Evolutionary conservation across 768 basidiomycete genomes (phyloP).

Genomic region (Pleurotus salmoneostramineus): DNA sequence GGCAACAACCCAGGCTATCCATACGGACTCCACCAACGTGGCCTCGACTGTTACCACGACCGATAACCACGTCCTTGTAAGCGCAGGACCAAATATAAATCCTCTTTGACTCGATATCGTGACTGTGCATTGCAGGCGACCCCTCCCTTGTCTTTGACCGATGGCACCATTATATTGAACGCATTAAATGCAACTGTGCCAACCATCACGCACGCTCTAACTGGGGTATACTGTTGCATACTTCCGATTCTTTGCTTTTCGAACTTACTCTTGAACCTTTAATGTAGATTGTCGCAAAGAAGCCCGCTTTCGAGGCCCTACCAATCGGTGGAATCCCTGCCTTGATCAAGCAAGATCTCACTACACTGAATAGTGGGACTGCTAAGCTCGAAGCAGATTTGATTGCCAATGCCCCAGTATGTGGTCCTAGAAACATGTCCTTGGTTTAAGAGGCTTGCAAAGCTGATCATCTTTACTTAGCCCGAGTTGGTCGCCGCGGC

Average conservation of each 20-base stretch:
- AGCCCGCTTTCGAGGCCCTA: slow-evolving; percentile 17
- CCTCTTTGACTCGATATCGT: too few relatives aligned
- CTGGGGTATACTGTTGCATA: not conserved
- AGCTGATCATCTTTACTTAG: too few relatives aligned
- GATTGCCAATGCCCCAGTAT: slow-evolving; percentile 20
- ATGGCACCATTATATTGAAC: not conserved
- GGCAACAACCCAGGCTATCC: slow-evolving; percentile 19
- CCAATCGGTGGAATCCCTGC: slow-evolving; percentile 18
- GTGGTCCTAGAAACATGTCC: too few relatives aligned
- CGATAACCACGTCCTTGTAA: slow-evolving; percentile 23
- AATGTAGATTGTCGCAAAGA: slow-evolving; percentile 15
- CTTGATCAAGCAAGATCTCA: slow-evolving; percentile 22
- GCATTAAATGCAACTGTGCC: too few relatives aligned
- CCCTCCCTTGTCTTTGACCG: too few relatives aligned
- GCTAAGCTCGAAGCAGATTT: slow-evolving; percentile 20
- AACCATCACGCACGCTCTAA: slow-evolving; percentile 18
- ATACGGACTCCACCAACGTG: slow-evolving; percentile 17
- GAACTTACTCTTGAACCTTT: not conserved
- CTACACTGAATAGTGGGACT: slow-evolving; percentile 20
- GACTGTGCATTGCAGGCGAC: too few relatives aligned
- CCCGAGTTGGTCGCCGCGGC: slow-evolving; percentile 16
- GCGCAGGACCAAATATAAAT: not conserved
- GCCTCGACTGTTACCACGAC: slow-evolving; percentile 16
- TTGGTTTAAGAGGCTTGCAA: too few relatives aligned
- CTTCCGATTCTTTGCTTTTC: not conserved